These are phyloP conservation scores for Neurospora tetrasperma DNA, from an alignment of 495 filamentous ascomycete species.

Conservation along the genomic window DNA sequence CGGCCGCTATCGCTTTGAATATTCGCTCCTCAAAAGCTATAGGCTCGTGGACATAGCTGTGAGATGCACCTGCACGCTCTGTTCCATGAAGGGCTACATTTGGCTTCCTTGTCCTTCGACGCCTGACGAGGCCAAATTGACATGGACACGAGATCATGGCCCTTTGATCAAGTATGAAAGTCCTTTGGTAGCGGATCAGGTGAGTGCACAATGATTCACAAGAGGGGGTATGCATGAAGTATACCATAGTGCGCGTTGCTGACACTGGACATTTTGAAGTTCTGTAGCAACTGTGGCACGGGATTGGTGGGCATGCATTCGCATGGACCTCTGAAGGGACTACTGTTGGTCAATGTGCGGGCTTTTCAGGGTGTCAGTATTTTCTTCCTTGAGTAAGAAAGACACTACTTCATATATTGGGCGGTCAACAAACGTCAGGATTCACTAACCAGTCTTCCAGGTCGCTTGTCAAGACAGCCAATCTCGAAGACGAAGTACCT, in stretches of 20 bases:
- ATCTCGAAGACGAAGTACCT: neutral
- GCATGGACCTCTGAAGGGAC: slow-evolving; percentile 4
- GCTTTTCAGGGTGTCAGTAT: slow-evolving; percentile 9
- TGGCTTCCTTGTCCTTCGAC: neutral
- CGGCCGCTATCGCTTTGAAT: slow-evolving; percentile 18
- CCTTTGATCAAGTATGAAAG: slow-evolving; percentile 1
- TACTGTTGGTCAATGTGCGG: slow-evolving; percentile 10
- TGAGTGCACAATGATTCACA: neutral
- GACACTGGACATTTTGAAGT: slow-evolving; percentile 3
- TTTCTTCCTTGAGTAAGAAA: slow-evolving; percentile 8
- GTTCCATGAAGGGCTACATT: slow-evolving; percentile 15
- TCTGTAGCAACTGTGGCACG: slow-evolving; percentile 13
- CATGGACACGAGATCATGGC: slow-evolving; percentile 4
- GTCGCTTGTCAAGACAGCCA: neutral
- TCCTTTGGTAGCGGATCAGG: neutral
- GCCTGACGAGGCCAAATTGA: neutral
- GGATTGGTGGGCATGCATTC: slow-evolving; percentile 7
- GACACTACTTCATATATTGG: neutral
- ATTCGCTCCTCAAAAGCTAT: slow-evolving; percentile 3
- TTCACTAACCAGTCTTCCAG: neutral
- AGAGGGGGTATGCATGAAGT: neutral
- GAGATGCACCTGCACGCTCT: slow-evolving; percentile 16
- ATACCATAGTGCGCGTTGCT: neutral
- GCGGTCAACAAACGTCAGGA: neutral
- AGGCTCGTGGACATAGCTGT: slow-evolving; percentile 3